Evolutionary conservation across 371 early-diverging fungal genomes (phyloP).

Genomic region (Neoconidiobolus thromboides): DNA sequence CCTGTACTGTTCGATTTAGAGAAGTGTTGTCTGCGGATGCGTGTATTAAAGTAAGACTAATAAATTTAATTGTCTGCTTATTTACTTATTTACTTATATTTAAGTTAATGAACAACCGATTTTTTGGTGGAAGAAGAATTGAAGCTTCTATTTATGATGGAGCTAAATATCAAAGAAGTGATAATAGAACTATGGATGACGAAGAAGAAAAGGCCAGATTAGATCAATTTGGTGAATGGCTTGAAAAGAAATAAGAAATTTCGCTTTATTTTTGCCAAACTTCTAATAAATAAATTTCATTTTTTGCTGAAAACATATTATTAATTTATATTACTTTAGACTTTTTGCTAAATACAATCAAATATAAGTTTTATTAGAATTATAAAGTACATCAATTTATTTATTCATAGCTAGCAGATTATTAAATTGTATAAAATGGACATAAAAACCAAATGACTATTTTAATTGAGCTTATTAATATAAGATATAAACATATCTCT

Average conservation of each 20-base stretch:
- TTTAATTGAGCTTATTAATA: no score
- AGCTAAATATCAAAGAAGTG: constrained; percentile 30
- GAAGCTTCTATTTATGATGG: constrained; percentile 69
- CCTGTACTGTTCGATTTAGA: constrained; percentile 73
- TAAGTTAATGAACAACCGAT: constrained; percentile 75
- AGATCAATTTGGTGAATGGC: constrained; percentile 63
- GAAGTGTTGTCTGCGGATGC: constrained; percentile 56
- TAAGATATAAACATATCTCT: no score
- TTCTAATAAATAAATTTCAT: no score
- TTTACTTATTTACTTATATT: background rate
- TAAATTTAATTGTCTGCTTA: background rate
- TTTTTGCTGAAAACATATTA: no score
- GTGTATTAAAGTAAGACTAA: constrained; percentile 44
- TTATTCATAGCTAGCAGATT: no score
- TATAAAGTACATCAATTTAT: no score
- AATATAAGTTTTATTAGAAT: no score
- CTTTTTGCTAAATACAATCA: no score
- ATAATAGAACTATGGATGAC: constrained; percentile 23
- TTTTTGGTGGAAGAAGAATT: constrained; percentile 68
- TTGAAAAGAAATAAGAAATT: constrained; percentile 20
- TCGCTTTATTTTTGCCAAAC: no score
- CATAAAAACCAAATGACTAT: no score
- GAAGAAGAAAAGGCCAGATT: constrained; percentile 52
- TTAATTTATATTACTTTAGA: no score
- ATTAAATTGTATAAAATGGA: no score